These are phyloP conservation scores for Fusarium pseudocircinatum DNA, from an alignment of 2,329 filamentous ascomycete species.

Conservation along the genomic window DNA sequence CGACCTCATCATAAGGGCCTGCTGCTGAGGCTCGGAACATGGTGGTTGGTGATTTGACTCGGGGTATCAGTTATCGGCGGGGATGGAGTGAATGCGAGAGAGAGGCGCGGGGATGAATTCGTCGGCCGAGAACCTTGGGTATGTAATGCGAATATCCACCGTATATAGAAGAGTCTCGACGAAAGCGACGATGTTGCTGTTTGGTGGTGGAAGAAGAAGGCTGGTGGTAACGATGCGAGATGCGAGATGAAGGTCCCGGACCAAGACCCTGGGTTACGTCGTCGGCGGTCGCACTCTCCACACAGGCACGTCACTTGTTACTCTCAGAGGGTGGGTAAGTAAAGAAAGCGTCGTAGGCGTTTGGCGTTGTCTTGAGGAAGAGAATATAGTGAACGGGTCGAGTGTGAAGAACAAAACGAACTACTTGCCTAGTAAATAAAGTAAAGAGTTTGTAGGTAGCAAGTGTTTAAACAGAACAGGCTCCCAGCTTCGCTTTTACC, in stretches of 20 bases:
- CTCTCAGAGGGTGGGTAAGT: not conserved
- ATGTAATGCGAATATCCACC: slow-evolving; percentile 10
- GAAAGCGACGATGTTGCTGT: not conserved
- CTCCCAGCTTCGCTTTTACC: slow-evolving; percentile 8
- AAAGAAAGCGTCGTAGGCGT: slow-evolving; percentile 3
- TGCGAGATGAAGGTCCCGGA: slow-evolving; percentile 23
- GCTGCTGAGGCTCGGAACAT: slow-evolving; percentile 69
- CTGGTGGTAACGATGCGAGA: slow-evolving; percentile 5
- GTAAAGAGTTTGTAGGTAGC: not conserved
- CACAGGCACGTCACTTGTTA: slow-evolving; percentile 31
- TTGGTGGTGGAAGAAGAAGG: not conserved
- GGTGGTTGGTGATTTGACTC: slow-evolving; percentile 42
- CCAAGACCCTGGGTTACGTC: slow-evolving; percentile 34
- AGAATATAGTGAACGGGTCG: not conserved
- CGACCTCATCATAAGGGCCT: slow-evolving; percentile 67
- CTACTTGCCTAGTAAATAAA: not conserved
- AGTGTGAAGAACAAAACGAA: not conserved
- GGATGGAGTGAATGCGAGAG: slow-evolving; percentile 5
- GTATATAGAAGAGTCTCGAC: not conserved
- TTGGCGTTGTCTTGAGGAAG: not conserved
- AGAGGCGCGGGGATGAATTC: not conserved
- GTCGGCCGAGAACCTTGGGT: slow-evolving; percentile 17
- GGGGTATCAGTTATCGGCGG: slow-evolving; percentile 17
- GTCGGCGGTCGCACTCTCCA: slow-evolving; percentile 31
- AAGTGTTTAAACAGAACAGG: slow-evolving; percentile 21